Percentiles rank a stretch among this genome's conserved stretches.
phyloP scores from a whole-genome alignment of 2,329 filamentous ascomycete genomes.

The Trichoderma atroviride region DNA sequence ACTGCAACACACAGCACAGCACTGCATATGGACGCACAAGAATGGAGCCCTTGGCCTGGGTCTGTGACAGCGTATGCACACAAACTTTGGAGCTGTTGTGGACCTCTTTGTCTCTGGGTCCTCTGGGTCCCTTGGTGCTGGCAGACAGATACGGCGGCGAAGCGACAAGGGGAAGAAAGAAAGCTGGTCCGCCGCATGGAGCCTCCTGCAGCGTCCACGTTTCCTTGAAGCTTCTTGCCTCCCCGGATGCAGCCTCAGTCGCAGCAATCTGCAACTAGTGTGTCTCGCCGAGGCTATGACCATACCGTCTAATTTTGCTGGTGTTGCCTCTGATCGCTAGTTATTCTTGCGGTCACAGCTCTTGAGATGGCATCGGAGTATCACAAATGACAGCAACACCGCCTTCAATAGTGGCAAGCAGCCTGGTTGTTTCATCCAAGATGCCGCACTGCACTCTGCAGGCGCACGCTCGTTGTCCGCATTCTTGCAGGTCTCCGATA shows the following conservation, averaged over 20 bases:
- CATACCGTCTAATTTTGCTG: slow-evolving; percentile 27
- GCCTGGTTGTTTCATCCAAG: slow-evolving; percentile 10
- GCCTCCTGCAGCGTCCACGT: slow-evolving; percentile 18
- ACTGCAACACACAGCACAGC: slow-evolving; percentile 19
- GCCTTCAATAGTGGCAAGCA: slow-evolving; percentile 15
- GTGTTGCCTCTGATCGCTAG: slow-evolving; percentile 12
- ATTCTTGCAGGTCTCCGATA: neutral
- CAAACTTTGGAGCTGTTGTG: slow-evolving; percentile 23
- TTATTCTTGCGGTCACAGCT: slow-evolving; percentile 25
- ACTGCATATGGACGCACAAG: slow-evolving; percentile 9
- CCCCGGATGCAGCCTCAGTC: slow-evolving; percentile 20
- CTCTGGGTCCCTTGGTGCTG: neutral
- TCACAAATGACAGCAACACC: slow-evolving; percentile 27
- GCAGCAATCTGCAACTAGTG: neutral
- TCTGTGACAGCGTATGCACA: slow-evolving; percentile 18
- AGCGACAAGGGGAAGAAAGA: slow-evolving; percentile 11
- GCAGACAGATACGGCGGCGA: neutral
- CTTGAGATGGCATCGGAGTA: slow-evolving; percentile 15
- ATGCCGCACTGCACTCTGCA: neutral
- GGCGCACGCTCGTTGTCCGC: neutral
- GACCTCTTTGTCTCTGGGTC: neutral
- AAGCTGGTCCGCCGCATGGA: slow-evolving; percentile 13
- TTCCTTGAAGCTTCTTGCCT: slow-evolving; percentile 25
- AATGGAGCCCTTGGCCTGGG: slow-evolving; percentile 7
- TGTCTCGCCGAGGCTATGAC: slow-evolving; percentile 20